phyloP scores from a whole-genome alignment of 805 yeast species.

The Hemisphaericaspora nanyangensis region DNA sequence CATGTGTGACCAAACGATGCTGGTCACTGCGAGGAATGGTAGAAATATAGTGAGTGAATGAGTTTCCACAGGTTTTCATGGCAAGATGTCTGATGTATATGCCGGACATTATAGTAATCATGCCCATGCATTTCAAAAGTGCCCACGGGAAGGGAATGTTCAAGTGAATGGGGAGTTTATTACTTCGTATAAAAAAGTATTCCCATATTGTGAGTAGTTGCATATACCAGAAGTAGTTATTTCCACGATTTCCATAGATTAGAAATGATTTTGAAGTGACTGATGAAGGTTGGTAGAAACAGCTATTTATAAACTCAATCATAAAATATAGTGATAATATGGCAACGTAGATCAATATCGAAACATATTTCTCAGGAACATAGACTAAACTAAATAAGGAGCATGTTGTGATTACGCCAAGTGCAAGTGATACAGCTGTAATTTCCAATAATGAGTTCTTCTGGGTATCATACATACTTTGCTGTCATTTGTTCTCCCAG shows the following conservation, averaged over 20 bases:
- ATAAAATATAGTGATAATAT: conserved; percentile 19
- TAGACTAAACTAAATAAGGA: conserved; percentile 1
- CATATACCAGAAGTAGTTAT: conserved; percentile 24
- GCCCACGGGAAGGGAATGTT: no score
- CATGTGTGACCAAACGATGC: conserved; percentile 24
- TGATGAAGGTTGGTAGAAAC: conserved; percentile 21
- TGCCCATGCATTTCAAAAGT: no score
- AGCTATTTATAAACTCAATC: conserved; percentile 26
- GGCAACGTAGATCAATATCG: conserved; percentile 14
- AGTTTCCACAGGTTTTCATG: conserved; percentile 30
- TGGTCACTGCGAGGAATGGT: conserved; percentile 11
- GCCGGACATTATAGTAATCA: conserved; percentile 22
- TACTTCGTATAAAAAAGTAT: conserved; percentile 7
- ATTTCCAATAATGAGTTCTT: conserved; percentile 19
- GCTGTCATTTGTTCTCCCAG: no score
- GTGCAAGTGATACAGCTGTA: conserved; percentile 11
- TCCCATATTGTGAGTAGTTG: conserved; percentile 25
- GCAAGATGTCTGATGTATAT: conserved; percentile 23
- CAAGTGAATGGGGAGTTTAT: no score
- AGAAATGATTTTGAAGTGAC: conserved; percentile 27
- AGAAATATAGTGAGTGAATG: conserved; percentile 32
- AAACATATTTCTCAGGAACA: not conserved
- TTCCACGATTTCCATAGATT: conserved; percentile 34
- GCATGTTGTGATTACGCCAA: conserved; percentile 13
- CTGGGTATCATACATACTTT: conserved; percentile 12